These are phyloP conservation scores for Lumnitzera racemosa DNA, from an alignment of 345 rosid species.

Conservation along the genomic window DNA sequence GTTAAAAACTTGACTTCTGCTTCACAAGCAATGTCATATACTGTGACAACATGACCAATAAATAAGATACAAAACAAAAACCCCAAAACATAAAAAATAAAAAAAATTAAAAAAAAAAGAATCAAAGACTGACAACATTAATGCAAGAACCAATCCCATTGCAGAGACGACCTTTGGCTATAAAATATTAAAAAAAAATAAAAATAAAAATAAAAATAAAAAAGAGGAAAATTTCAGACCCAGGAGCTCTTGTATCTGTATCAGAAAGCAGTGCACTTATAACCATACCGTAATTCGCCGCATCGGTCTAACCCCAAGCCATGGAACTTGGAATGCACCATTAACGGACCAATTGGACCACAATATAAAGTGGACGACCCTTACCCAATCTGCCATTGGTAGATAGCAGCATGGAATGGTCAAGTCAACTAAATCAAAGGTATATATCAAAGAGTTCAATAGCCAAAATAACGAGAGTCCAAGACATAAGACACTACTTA, in stretches of 20 bases:
- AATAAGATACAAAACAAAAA: not conserved
- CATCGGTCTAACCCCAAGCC: conserved; percentile 2
- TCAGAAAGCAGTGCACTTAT: conserved; percentile 1
- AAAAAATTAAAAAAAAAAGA: not conserved
- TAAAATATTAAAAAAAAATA: not conserved
- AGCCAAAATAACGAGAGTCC: not conserved
- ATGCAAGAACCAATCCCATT: conserved; percentile 1
- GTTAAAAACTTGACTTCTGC: not conserved
- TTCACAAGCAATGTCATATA: conserved; percentile 3
- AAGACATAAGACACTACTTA: conserved; percentile 2
- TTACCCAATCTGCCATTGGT: no score
- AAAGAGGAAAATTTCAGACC: not conserved
- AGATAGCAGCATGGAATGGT: not conserved
- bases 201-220: no score
- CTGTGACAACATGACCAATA: not conserved
- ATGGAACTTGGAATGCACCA: not conserved
- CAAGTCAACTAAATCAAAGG: not conserved
- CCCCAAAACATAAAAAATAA: not conserved
- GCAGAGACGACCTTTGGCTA: conserved; percentile 5
- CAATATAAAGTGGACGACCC: no score
- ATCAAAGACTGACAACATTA: not conserved
- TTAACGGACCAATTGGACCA: no score
- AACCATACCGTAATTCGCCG: conserved; percentile 1
- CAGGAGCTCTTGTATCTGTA: conserved; percentile 5
- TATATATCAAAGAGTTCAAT: not conserved